Base-by-base conservation (phyloP, 768 basidiomycete species). In the Rubroboletus pulcherrimus region DNA sequence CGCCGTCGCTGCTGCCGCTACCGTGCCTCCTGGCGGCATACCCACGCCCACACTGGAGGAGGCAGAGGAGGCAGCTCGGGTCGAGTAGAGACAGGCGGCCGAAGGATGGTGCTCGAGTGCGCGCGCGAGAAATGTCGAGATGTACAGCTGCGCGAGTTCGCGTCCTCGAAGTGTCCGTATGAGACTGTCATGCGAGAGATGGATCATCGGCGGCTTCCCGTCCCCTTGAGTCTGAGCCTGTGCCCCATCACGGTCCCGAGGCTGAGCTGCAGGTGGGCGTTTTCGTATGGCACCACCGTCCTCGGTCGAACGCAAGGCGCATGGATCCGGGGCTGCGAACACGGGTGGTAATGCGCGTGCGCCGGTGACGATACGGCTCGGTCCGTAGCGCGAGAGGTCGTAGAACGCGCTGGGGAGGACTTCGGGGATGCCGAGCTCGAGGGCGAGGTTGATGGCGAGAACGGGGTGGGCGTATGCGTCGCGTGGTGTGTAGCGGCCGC, bases 351-450 rank as follows among this genome's bases (percentile, higher is more conserved):
- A 69, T 1, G 70, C 56, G 11, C 71, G 65, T 0, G 83, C 75
- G 3, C 88, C 88, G 0, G 73, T 46, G 63, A 85, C 71, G 57
- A 89, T 87, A 67, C 81, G 82, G 70, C 85, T 85, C 0, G 87
- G 85, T 0, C 81, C 86, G 58, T 89, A 89, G 41, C 89, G 78
- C 2, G 84, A 81, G 45, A 91, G 77, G 59, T 90, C 88, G 66
- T 89, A 90, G 62, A 87, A 80, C 0, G 88, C 89, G 24, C 86
- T 74, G 4, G 85, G 81, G n/a, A 90, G 78, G 53, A 90, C 66
- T 6, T 78, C 71, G 12, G 77, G 72, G 0, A 88, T 67, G 48
- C 76, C 75, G 60, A 90, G 80, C 51, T 88, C 85, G 24, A 83
- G 71, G 1, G 87, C 87, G 54, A 91, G 80, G 48, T 83, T 77